phyloP scores from a whole-genome alignment of 2,329 filamentous ascomycete species.

The Leptographium radiaticola region DNA sequence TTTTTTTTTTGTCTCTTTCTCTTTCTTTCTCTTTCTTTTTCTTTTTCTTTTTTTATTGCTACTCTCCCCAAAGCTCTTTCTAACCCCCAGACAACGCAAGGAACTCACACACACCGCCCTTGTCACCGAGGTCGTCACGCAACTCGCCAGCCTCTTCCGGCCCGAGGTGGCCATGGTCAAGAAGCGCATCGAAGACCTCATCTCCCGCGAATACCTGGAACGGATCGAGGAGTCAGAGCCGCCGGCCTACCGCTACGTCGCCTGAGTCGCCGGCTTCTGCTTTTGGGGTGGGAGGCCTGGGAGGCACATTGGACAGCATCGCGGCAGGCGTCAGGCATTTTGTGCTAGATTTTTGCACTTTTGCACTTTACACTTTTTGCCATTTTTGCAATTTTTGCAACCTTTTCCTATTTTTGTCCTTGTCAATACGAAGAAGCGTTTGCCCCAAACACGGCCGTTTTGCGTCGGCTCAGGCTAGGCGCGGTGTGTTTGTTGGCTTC shows the following conservation, averaged over 20 bases:
- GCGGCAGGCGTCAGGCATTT: too few species aligned
- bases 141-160: slow-evolving; percentile 56
- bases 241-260: slow-evolving; percentile 58
- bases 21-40: neutral
- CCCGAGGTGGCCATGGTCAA: slow-evolving; percentile 69
- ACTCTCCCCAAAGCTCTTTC: neutral
- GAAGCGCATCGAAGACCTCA: slow-evolving; percentile 65
- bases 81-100: slow-evolving; percentile 47
- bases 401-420: too few species aligned
- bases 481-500: too few species aligned
- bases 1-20: neutral
- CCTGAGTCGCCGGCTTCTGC: slow-evolving; percentile 17
- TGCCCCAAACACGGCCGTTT: too few species aligned
- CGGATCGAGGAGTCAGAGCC: slow-evolving; percentile 53
- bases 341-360: too few species aligned
- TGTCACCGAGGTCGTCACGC: slow-evolving; percentile 57
- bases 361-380: too few species aligned
- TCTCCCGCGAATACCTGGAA: slow-evolving; percentile 66
- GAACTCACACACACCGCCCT: slow-evolving; percentile 56
- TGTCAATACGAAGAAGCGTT: too few species aligned
- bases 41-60: neutral
- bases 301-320: too few species aligned
- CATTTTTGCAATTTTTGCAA: neutral
- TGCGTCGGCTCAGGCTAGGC: too few species aligned
- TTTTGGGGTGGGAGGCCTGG: neutral